These are phyloP conservation scores for Rugosomyces carneus DNA, from an alignment of 1,284 basidiomycete genomes.

Conservation along the genomic window DNA sequence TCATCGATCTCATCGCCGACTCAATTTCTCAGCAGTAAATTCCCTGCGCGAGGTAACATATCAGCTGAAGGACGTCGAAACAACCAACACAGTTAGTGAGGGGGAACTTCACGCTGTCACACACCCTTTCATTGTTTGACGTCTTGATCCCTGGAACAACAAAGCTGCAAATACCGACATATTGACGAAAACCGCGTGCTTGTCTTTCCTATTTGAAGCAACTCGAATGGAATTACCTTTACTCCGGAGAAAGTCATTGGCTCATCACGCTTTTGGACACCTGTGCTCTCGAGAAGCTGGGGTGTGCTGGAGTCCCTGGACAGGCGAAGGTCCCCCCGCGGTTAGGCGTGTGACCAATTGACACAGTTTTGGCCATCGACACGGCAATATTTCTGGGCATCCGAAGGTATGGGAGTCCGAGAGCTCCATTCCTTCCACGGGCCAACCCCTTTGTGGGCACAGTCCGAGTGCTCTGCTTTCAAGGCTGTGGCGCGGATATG, in stretches of 20 bases:
- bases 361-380: slow-evolving; percentile 3
- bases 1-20: no score
- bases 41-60: slow-evolving; percentile 16
- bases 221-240: slow-evolving; percentile 36
- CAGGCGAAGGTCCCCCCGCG: slow-evolving; percentile 24
- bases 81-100: no score
- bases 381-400: no score
- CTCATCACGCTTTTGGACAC: slow-evolving; percentile 30
- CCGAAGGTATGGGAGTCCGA: slow-evolving; percentile 25
- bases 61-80: slow-evolving; percentile 25
- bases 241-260: slow-evolving; percentile 26
- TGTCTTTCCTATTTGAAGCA: slow-evolving; percentile 27
- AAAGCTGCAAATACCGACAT: slow-evolving; percentile 1
- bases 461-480: no score
- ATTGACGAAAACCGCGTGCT: slow-evolving; percentile 12
- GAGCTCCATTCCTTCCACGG: slow-evolving; percentile 22
- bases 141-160: slow-evolving; percentile 7
- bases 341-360: slow-evolving; percentile 13
- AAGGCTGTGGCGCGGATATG: slow-evolving; percentile 26
- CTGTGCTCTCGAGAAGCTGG: slow-evolving; percentile 30
- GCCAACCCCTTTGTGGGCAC: no score
- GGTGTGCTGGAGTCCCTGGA: no score
- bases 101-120: slow-evolving; percentile 34
- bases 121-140: slow-evolving; percentile 37
- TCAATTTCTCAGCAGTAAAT: slow-evolving; percentile 18